Conservation (phyloP, 2,329 filamentous ascomycete genomes). For the Periconia digitata region DNA sequence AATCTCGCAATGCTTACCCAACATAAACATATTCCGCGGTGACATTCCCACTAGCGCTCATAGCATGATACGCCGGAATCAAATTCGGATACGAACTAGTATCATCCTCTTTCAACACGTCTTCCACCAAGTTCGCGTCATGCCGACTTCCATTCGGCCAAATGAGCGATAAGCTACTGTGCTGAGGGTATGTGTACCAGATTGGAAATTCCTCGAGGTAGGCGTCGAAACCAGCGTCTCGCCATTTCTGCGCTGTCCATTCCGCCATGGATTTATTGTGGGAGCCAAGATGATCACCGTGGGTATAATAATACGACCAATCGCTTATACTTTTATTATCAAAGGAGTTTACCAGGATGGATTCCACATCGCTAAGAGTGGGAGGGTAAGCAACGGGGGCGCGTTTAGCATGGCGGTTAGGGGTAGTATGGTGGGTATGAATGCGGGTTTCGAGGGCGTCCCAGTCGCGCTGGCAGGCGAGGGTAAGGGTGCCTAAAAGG, state of each 20-base stretch:
- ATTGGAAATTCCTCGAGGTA: constrained; percentile 20
- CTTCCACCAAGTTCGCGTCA: constrained; percentile 19
- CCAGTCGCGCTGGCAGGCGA: constrained; percentile 22
- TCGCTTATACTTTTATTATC: constrained; percentile 30
- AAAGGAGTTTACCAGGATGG: constrained; percentile 34
- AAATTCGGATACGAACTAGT: constrained; percentile 30
- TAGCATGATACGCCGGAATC: constrained; percentile 46
- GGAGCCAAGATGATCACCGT: constrained; percentile 27
- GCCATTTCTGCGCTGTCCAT: constrained; percentile 26
- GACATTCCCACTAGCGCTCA: constrained; percentile 43
- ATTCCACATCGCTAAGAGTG: constrained; percentile 21
- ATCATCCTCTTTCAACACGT: constrained; percentile 21
- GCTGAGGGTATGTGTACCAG: constrained; percentile 24
- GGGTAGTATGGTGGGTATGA: constrained; percentile 9
- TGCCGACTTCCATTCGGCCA: constrained; percentile 16
- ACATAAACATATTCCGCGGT: constrained; percentile 46
- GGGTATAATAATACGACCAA: constrained; percentile 25
- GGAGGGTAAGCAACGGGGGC: constrained; percentile 19
- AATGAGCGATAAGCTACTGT: constrained; percentile 16
- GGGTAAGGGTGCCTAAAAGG: constrained; percentile 11
- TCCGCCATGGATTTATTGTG: constrained; percentile 34
- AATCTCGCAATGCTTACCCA: constrained; percentile 32
- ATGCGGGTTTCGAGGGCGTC: constrained; percentile 15
- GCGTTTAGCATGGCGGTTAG: constrained; percentile 17
- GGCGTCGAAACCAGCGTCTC: constrained; percentile 20